A percentile compares a stretch with the other conserved stretches of the same genome.
Conservation (phyloP, 495 filamentous ascomycete species). For the Talaromyces ruber region DNA sequence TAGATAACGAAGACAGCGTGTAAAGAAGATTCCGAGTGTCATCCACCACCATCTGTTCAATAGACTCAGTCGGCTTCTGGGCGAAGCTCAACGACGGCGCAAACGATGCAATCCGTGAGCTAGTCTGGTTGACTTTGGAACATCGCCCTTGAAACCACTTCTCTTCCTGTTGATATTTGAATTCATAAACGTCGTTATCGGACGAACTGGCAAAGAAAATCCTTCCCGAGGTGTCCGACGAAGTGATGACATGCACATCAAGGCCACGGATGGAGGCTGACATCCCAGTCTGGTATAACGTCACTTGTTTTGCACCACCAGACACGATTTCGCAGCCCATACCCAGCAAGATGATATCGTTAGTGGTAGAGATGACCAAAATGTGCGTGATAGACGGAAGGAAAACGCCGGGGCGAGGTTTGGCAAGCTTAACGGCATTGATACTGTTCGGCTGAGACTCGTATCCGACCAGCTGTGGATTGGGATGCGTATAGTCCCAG, state of each 20-base stretch:
- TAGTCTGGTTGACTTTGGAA: conserved; percentile 77
- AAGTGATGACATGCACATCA: conserved; percentile 66
- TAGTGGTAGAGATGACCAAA: conserved; percentile 76
- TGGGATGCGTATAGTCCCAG: conserved; percentile 90
- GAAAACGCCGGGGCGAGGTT: conserved; percentile 75
- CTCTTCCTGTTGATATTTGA: conserved; percentile 93
- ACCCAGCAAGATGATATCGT: conserved; percentile 76
- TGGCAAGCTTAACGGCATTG: conserved; percentile 71
- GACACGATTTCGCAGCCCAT: conserved; percentile 52
- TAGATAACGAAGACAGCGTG: conserved; percentile 76
- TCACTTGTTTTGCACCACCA: conserved; percentile 59
- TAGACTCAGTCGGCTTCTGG: conserved; percentile 45
- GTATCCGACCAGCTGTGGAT: conserved; percentile 83
- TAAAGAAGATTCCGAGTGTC: conserved; percentile 83
- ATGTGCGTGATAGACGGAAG: conserved; percentile 74
- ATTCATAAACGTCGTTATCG: conserved; percentile 82
- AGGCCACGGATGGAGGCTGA: conserved; percentile 59
- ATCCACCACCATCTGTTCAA: conserved; percentile 75
- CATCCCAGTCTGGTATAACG: conserved; percentile 82
- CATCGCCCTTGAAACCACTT: conserved; percentile 85
- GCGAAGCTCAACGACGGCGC: conserved; percentile 48
- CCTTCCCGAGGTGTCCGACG: conserved; percentile 66
- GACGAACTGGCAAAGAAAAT: conserved; percentile 83
- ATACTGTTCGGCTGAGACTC: conserved; percentile 84
- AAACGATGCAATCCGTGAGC: conserved; percentile 63